A percentile compares a stretch with the other conserved stretches of the same genome.
Evolutionary conservation across 2,329 filamentous ascomycete genomes (phyloP).

Genomic region (Ophiostoma ulmi): DNA sequence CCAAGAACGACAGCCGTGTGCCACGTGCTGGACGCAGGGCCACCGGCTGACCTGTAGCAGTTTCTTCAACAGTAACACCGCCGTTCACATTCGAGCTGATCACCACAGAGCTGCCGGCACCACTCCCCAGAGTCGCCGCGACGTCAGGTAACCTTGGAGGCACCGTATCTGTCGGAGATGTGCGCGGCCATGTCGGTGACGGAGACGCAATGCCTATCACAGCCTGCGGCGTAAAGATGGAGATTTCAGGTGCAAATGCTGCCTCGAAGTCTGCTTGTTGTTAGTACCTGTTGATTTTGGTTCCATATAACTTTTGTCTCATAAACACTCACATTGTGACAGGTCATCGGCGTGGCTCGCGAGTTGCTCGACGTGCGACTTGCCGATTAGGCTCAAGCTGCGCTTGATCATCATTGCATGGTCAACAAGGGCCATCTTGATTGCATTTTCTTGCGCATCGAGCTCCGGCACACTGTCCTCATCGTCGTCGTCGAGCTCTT

Average conservation of each 20-base stretch:
- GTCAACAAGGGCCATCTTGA: conserved; percentile 80
- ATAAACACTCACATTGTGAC: conserved; percentile 53
- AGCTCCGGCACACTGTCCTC: conserved; percentile 46
- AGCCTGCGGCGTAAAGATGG: conserved; percentile 51
- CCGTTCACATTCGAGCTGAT: conserved; percentile 21
- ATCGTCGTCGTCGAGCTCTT: conserved; percentile 40
- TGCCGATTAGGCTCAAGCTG: conserved; percentile 65
- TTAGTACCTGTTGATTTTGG: background rate
- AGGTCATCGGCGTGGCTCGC: conserved; percentile 55
- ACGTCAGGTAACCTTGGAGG: conserved; percentile 32
- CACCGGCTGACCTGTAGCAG: conserved; percentile 48
- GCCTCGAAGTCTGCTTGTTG: conserved; percentile 51
- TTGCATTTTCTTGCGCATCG: conserved; percentile 64
- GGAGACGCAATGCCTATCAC: conserved; percentile 36
- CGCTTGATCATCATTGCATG: conserved; percentile 84
- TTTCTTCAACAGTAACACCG: conserved; percentile 39
- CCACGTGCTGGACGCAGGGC: conserved; percentile 47
- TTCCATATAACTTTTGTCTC: background rate
- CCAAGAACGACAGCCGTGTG: conserved; percentile 53
- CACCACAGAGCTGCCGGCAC: conserved; percentile 19
- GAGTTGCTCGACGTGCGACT: conserved; percentile 57
- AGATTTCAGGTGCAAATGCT: conserved; percentile 62
- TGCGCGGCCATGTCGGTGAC: conserved; percentile 47
- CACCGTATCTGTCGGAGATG: conserved; percentile 39
- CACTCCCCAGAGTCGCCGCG: conserved; percentile 35